Evolutionary conservation across 805 yeast genomes (phyloP).

Genomic region (Ogataea pini): DNA sequence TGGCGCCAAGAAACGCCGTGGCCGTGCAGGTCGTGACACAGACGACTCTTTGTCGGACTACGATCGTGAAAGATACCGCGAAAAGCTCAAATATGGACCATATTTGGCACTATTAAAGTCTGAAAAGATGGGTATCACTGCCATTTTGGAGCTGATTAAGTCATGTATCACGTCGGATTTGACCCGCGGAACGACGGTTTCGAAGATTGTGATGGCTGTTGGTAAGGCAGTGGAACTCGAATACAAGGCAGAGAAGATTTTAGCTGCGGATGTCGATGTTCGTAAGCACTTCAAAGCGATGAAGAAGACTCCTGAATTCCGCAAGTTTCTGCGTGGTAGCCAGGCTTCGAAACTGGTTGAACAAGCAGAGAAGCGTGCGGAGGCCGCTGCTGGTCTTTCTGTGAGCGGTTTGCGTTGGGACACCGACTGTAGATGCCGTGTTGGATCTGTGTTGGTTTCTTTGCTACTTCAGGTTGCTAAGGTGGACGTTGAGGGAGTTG

Average conservation of each 20-base stretch:
- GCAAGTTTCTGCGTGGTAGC: conserved; percentile 38
- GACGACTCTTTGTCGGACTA: conserved; percentile 7
- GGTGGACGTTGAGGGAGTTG: conserved; percentile 74
- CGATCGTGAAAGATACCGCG: conserved; percentile 27
- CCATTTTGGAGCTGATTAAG: conserved; percentile 79
- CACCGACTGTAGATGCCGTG: conserved; percentile 50
- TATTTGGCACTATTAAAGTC: conserved; percentile 71
- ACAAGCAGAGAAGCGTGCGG: conserved; percentile 27
- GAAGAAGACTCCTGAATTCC: conserved; percentile 46
- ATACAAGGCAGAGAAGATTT: conserved; percentile 66
- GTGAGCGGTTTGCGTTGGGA: conserved; percentile 29
- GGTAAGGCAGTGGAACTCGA: conserved; percentile 87
- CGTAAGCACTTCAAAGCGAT: conserved; percentile 53
- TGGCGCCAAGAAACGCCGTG: not conserved
- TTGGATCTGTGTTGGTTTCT: conserved; percentile 80
- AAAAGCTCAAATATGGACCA: conserved; percentile 69
- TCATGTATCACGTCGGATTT: conserved; percentile 74
- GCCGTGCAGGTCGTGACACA: conserved; percentile 13
- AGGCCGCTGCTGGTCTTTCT: conserved; percentile 21
- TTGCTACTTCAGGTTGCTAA: conserved; percentile 79
- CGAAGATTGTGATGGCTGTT: conserved; percentile 76
- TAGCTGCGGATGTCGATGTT: conserved; percentile 56
- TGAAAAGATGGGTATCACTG: conserved; percentile 78
- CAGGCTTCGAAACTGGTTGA: conserved; percentile 31
- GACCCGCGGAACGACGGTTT: conserved; percentile 79